Conservation (phyloP, 2,329 filamentous ascomycete species). For the Cladobotryum protrusum region DNA sequence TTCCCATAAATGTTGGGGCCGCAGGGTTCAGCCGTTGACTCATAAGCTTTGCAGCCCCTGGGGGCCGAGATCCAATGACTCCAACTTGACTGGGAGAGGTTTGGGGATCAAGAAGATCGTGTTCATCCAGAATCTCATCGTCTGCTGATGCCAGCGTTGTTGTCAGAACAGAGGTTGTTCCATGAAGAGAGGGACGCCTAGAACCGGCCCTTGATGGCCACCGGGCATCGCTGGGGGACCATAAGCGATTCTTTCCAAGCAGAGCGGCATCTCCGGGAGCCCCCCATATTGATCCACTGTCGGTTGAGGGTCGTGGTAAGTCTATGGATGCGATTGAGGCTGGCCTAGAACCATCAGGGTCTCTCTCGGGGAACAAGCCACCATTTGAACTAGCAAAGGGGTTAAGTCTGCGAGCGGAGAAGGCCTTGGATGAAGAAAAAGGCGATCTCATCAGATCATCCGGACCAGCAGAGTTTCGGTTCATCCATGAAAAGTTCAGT, state of each 20-base stretch:
- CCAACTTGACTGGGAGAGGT: conserved; percentile 54
- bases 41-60: conserved; percentile 35
- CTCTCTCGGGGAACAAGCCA: conserved; percentile 46
- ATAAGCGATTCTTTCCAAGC: conserved; percentile 53
- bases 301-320: conserved; percentile 70
- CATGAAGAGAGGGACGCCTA: conserved; percentile 73
- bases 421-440: conserved; percentile 28
- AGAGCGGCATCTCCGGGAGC: conserved; percentile 40
- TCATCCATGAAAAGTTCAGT: conserved; percentile 57
- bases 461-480: conserved; percentile 44
- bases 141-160: conserved; percentile 58
- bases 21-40: conserved; percentile 73
- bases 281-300: conserved; percentile 71
- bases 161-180: conserved; percentile 58
- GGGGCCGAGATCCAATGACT: conserved; percentile 74
- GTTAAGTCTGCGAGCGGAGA: conserved; percentile 39
- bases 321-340: conserved; percentile 64
- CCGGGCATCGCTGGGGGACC: conserved; percentile 52
- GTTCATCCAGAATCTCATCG: conserved; percentile 57
- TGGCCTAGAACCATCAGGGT: conserved; percentile 57
- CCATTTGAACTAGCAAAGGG: conserved; percentile 45
- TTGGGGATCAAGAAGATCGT: conserved; percentile 47
- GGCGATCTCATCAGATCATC: conserved; percentile 29
- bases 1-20: conserved; percentile 78
- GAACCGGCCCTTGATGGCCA: conserved; percentile 64